Evolutionary conservation across 208 protist species (phyloP), one percentile per base, ranked within the genome.

Genomic region (Angomonas deanei): DNA sequence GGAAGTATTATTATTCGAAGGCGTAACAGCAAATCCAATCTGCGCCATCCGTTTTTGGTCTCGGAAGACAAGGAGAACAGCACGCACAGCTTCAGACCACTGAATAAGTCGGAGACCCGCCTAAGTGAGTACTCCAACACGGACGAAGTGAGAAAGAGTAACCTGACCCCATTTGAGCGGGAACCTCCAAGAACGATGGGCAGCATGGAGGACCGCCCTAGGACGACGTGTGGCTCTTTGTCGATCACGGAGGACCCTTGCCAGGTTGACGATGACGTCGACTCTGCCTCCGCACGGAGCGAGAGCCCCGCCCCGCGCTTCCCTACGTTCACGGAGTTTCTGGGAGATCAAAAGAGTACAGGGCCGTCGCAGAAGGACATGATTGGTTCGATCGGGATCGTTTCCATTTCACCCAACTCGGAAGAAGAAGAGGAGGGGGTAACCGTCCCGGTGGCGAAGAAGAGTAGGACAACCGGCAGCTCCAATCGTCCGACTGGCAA

Each of bases 241-340:
- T 46, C 10, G 3, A 13, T 42, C 19, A 48, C 54, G 49, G 49
- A 28, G 56, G 49, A 17, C 17, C 55, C 33, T 23, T 6, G 5
- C 17, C 2, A 3, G 26, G 34, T 38, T 11, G 28, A 39, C 4
- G 55, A 48, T 47, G 2, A 33, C 23, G 23, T 21, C 0, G 27
- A 48, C 21, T 70, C 61, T 59, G 57, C 56, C 1, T 55, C 47
- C 24, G 42, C 32, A 5, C 67, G 72, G n/a, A 79, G 70, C 48
- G 76, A 79, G 39, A 91, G 82, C 62, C 88, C 88, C 26, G 80
- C 84, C 5, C 88, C 88, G 27, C 88, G 88, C 38, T 94, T 94
- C 38, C 88, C 88, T 1, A 76, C 66, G 26, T 94, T 89, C 56
- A 76, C 72, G 3, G 65, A 89, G 65, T 91, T 85, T 39, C 62